Evolutionary conservation across 208 protist species (phyloP).

Genomic region (Leishmania lainsoni): DNA sequence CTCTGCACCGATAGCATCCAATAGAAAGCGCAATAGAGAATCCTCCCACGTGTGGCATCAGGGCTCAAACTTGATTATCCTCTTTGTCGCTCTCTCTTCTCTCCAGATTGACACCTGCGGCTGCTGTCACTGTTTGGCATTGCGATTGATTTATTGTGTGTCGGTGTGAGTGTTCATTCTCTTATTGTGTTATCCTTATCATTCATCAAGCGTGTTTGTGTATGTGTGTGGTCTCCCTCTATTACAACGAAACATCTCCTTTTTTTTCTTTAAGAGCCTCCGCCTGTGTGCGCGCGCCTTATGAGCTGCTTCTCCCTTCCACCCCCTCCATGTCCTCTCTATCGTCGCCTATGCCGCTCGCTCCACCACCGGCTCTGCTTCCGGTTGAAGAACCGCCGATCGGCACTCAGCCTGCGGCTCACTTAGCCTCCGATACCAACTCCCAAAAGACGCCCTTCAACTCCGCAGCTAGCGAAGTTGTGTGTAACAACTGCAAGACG

Average conservation of each 20-base stretch:
- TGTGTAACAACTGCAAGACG: conserved; percentile 52
- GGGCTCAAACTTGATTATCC: background rate
- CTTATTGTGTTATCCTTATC: conserved; percentile 10
- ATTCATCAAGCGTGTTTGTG: background rate
- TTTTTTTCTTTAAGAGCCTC: background rate
- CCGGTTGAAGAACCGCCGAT: conserved; percentile 22
- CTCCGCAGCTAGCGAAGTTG: background rate
- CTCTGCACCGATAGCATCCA: background rate
- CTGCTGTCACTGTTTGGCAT: background rate
- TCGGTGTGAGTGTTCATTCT: background rate
- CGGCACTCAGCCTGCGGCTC: conserved; percentile 18
- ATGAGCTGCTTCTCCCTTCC: background rate
- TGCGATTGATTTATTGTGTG: background rate
- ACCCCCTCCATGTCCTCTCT: background rate
- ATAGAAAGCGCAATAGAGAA: background rate
- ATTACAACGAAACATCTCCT: background rate
- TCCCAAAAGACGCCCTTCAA: conserved; percentile 8
- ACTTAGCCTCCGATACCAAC: conserved; percentile 2
- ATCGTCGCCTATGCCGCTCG: background rate
- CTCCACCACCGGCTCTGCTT: conserved; percentile 30
- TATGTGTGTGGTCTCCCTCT: background rate
- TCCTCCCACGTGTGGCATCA: background rate
- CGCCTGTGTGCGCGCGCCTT: background rate
- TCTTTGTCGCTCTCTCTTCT: background rate
- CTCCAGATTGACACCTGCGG: background rate